Conservation (phyloP, 148 eudicot species). For the Vaccinium darrowii region DNA sequence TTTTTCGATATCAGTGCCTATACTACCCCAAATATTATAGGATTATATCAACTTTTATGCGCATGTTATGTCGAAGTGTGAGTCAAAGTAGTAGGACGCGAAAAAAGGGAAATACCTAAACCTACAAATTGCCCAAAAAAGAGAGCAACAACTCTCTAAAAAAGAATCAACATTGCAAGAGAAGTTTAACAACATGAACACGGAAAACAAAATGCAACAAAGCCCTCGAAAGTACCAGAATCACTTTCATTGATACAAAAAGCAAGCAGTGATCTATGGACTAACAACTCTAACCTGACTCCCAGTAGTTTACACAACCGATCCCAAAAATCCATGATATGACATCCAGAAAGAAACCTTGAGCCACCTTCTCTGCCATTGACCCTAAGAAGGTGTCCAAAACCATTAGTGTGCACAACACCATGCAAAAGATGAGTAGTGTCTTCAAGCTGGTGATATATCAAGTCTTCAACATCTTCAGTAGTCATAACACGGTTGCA, state of each 20-base stretch:
- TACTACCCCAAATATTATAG: neutral
- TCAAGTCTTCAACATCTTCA: constrained; percentile 85
- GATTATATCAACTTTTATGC: neutral
- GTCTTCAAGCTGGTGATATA: constrained; percentile 75
- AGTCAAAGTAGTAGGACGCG: neutral
- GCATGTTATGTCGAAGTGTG: neutral
- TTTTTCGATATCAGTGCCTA: neutral
- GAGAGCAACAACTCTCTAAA: neutral
- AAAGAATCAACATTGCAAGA: neutral
- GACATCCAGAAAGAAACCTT: constrained; percentile 70
- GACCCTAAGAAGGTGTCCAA: constrained; percentile 90
- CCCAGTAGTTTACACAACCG: constrained; percentile 83
- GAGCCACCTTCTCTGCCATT: constrained; percentile 97
- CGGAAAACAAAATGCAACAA: neutral
- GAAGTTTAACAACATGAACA: neutral
- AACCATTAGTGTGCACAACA: constrained; percentile 85
- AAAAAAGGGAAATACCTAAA: neutral
- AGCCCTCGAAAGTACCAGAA: neutral
- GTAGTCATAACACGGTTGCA: constrained; percentile 77
- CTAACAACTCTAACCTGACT: constrained; percentile 71
- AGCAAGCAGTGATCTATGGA: constrained; percentile 28
- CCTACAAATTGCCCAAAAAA: neutral
- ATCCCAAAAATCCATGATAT: constrained; percentile 96
- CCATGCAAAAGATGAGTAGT: constrained; percentile 84
- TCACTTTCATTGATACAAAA: neutral